Evolutionary conservation across 2,329 filamentous ascomycete genomes (phyloP).

Genomic region (Trichoderma koningii): DNA sequence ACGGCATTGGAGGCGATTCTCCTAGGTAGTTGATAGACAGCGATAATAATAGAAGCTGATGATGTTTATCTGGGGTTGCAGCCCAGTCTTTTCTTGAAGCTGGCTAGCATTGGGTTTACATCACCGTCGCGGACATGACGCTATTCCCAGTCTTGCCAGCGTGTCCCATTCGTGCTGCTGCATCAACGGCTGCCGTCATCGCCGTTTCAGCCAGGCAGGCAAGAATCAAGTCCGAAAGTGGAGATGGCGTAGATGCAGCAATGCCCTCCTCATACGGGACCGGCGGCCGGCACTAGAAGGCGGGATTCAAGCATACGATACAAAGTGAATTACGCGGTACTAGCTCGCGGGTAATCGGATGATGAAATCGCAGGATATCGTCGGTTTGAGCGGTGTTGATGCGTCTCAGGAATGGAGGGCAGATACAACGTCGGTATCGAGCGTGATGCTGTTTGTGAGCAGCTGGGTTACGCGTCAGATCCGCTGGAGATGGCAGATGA

Average conservation of each 20-base stretch:
- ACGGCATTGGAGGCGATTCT: too few relatives aligned
- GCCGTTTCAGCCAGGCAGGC: not conserved
- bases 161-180: too few relatives aligned
- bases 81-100: too few relatives aligned
- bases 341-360: not conserved
- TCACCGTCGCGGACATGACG: not conserved
- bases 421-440: too few relatives aligned
- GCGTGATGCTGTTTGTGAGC: too few relatives aligned
- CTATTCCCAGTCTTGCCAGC: not conserved
- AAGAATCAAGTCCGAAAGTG: not conserved
- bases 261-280: not conserved
- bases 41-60: too few relatives aligned
- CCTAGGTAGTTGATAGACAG: too few relatives aligned
- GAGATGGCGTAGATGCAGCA: not conserved
- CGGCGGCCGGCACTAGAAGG: not conserved
- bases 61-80: too few relatives aligned
- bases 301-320: slow-evolving; percentile 15
- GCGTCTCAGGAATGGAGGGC: too few relatives aligned
- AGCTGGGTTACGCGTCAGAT: too few relatives aligned
- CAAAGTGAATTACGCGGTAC: not conserved
- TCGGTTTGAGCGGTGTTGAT: not conserved
- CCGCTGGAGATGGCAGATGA: too few relatives aligned
- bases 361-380: not conserved
- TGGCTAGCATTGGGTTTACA: not conserved
- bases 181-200: not conserved